These are phyloP conservation scores for Neostapfia colusana DNA, from an alignment of 176 grass and related monocot genomes.

Conservation along the genomic window DNA sequence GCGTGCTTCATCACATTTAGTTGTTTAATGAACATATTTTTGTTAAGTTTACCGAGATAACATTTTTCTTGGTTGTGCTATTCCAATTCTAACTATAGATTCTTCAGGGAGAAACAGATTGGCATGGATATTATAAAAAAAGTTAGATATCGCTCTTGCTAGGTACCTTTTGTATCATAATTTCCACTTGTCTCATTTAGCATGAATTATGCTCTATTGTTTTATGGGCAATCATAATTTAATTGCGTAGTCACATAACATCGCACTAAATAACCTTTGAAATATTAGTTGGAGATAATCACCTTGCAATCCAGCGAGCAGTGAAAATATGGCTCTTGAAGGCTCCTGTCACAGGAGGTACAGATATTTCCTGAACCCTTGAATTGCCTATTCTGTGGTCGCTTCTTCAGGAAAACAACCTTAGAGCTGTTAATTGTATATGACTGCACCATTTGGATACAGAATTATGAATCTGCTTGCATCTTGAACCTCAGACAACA, in stretches of 20 bases:
- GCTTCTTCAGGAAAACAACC: slow-evolving; percentile 97
- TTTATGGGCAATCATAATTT: slow-evolving; percentile 24
- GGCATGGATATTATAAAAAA: slow-evolving; percentile 28
- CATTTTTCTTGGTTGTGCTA: slow-evolving; percentile 19
- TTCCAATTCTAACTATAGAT: slow-evolving; percentile 4
- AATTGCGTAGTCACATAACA: slow-evolving; percentile 1
- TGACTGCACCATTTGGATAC: slow-evolving; percentile 60
- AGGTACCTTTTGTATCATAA: slow-evolving; percentile 39
- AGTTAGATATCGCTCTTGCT: slow-evolving; percentile 14
- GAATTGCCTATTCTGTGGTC: slow-evolving; percentile 95
- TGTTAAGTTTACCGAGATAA: not conserved
- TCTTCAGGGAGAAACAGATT: slow-evolving; percentile 5
- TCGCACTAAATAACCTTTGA: slow-evolving; percentile 19
- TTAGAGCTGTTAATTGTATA: slow-evolving; percentile 99
- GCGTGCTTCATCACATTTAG: not conserved
- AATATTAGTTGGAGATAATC: slow-evolving; percentile 27
- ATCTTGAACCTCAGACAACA: slow-evolving; percentile 33
- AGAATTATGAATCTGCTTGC: slow-evolving; percentile 39
- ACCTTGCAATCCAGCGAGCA: slow-evolving; percentile 98
- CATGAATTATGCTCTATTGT: not conserved
- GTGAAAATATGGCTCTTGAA: slow-evolving; percentile 94
- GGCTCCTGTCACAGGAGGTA: slow-evolving; percentile 90
- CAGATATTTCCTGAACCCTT: slow-evolving; percentile 94
- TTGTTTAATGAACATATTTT: slow-evolving; percentile 8
- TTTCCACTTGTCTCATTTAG: not conserved